Percentiles rank a stretch among this genome's conserved stretches.
Conservation (phyloP, 140 eudicot genomes). For the Flaveria floridana region DNA sequence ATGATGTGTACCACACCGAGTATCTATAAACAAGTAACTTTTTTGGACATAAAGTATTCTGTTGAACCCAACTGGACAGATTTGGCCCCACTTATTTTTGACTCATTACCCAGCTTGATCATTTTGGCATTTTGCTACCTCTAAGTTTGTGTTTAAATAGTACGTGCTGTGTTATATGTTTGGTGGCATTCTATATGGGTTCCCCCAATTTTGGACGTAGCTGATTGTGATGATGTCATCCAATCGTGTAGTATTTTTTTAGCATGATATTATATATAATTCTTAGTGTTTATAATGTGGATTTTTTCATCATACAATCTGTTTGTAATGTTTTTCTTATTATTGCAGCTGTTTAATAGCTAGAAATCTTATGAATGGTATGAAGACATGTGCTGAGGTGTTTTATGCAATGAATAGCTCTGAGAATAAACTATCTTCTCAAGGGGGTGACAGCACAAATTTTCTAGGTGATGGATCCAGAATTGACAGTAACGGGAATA, state of each 20-base stretch:
- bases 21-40: neutral
- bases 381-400: conserved; percentile 89
- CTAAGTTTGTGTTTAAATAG: neutral
- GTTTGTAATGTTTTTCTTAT: conserved; percentile 11
- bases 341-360: conserved; percentile 90
- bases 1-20: neutral
- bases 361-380: conserved; percentile 77
- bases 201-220: neutral
- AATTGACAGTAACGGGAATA: conserved; percentile 61
- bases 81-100: neutral
- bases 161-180: neutral
- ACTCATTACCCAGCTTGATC: neutral
- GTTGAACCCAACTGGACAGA: neutral
- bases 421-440: conserved; percentile 56
- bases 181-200: conserved; percentile 1
- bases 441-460: conserved; percentile 46
- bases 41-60: conserved; percentile 6
- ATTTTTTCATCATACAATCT: conserved; percentile 10
- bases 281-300: neutral
- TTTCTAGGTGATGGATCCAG: conserved; percentile 56
- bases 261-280: neutral
- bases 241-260: neutral
- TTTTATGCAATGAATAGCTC: conserved; percentile 62
- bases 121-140: neutral
- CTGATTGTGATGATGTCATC: no score